Evolutionary conservation across 2,329 filamentous ascomycete species (phyloP).

Genomic region (Drechslerella dactyloides): DNA sequence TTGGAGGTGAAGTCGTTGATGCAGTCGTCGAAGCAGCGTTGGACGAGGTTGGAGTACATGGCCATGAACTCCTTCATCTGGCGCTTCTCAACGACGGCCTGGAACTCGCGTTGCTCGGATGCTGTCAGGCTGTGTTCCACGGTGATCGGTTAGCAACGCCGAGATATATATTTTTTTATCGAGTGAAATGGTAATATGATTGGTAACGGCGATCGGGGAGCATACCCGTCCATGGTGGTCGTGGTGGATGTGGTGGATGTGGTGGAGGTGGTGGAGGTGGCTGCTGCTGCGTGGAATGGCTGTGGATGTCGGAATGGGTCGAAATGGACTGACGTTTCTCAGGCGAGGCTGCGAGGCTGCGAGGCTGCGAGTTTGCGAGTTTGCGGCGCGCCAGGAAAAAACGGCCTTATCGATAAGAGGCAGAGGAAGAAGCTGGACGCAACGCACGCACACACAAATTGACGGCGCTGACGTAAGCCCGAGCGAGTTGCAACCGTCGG

Average conservation of each 20-base stretch:
- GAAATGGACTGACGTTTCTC: too few species aligned
- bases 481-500: too few species aligned
- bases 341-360: not conserved
- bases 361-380: too few species aligned
- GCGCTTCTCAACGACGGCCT: conserved; percentile 93
- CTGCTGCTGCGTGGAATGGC: too few species aligned
- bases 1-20: conserved; percentile 99
- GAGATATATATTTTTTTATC: not conserved
- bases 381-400: not conserved
- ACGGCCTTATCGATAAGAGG: too few species aligned
- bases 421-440: too few species aligned
- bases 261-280: too few species aligned
- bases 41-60: conserved; percentile 65
- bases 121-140: conserved; percentile 67
- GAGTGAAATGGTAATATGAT: too few species aligned
- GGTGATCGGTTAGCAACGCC: not conserved
- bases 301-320: too few species aligned
- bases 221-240: conserved; percentile 29
- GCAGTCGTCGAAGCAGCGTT: conserved; percentile 91
- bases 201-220: too few species aligned
- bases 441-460: too few species aligned
- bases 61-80: conserved; percentile 99
- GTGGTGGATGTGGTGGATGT: not conserved
- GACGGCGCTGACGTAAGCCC: too few species aligned
- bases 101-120: conserved; percentile 88